Base-by-base conservation (phyloP, 176 grass and related monocot genomes). In the Cenchrus purpureus region DNA sequence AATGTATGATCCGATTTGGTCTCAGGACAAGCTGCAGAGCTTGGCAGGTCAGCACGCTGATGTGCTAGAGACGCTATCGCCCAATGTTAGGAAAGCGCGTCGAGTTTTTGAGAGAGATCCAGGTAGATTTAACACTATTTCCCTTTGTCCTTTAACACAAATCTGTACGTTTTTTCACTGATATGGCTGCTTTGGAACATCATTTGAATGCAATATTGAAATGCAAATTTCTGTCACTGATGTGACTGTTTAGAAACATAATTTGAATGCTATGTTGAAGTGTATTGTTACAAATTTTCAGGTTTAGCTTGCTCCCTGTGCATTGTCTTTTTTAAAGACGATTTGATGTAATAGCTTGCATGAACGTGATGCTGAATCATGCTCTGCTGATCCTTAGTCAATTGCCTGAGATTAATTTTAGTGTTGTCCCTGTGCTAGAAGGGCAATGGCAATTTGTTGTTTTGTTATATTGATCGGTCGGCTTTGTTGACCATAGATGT, bases 61-160 rank as follows among this genome's bases (percentile, higher is more conserved):
- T 65, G 45, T 89, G 53, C 66, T 97, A 0, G 92, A 94, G 70
- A 70, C 84, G 59, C 92, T 97, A 13, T 78, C 89, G 16, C 88
- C 94, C 79, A 87, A 86, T 34, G 94, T 94, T 54, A 92, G 92
- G 90, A 94, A 90, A 83, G n/a, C 94, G 92, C 12, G 94, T 94
- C 0, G 90, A 94, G 73, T 77, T 75, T 85, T 87, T 94, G 73
- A 90, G 83, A 77, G 90, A 76, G 42, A 91, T 97, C 73, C 92
- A 97, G 94, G 94, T 97, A 20, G 25, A 71, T 6, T 42, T 12
- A n/a, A 45, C 49, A 79, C 8, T 55, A 3, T 17, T 17, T 31
- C 44, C 11, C 64, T 68, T 22, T 10, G 42, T 70, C 65, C 5
- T 79, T 68, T 73, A 11, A 3, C 44, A 17, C 31, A 7, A 51